A percentile compares a stretch with the other conserved stretches of the same genome.
Conservation (phyloP, 139 green algal genomes). For the Chlorella sp. region DNA sequence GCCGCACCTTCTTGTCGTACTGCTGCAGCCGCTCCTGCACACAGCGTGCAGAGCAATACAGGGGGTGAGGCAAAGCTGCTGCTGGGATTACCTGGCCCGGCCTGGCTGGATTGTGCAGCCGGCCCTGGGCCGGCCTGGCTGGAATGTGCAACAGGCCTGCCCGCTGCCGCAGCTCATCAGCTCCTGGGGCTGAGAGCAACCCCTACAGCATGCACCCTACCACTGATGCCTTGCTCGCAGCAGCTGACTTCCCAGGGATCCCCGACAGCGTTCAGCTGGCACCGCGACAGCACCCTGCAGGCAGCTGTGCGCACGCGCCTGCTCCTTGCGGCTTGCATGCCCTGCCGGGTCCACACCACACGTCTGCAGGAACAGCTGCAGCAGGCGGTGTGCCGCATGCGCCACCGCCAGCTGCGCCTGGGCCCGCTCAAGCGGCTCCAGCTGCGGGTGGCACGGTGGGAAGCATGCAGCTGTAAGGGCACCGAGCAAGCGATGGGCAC, state of each 20-base stretch:
- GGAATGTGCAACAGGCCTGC: no score
- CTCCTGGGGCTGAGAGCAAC: no score
- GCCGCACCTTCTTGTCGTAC: conserved; percentile 62
- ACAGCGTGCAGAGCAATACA: not conserved
- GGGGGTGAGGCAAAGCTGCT: not conserved
- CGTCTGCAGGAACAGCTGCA: conserved; percentile 27
- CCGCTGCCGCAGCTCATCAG: no score
- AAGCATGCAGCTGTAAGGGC: not conserved
- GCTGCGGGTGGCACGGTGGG: not conserved
- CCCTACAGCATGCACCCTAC: no score
- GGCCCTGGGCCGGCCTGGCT: not conserved
- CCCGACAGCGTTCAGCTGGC: no score
- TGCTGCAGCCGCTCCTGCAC: conserved; percentile 30
- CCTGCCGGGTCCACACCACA: conserved; percentile 27
- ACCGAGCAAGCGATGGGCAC: not conserved
- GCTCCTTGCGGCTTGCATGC: conserved; percentile 18
- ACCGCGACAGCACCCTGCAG: no score
- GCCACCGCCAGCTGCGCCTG: conserved; percentile 37
- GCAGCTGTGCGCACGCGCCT: not conserved
- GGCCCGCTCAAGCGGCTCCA: conserved; percentile 18
- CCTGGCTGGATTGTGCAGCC: not conserved
- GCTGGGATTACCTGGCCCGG: no score
- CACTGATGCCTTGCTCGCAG: no score
- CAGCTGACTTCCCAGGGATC: no score
- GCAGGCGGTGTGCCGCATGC: conserved; percentile 18